Conservation (phyloP, 768 basidiomycete species). For the Termitomyces sp. region DNA sequence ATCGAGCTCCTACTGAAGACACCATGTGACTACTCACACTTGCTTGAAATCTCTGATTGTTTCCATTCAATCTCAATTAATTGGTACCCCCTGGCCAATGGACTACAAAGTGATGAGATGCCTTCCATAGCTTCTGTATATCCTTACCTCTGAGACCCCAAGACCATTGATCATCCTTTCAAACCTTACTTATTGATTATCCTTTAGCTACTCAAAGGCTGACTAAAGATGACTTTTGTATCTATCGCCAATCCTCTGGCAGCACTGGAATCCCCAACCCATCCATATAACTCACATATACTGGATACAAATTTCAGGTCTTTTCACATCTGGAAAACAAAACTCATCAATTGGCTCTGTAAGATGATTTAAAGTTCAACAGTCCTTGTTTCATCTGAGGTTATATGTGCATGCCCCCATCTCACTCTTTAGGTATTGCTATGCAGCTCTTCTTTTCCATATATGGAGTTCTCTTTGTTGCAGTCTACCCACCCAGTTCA, state of each 20-base stretch:
- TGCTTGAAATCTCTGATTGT: background rate
- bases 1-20: background rate
- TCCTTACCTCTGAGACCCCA: background rate
- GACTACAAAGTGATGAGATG: background rate
- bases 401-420: slow-evolving; percentile 29
- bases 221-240: slow-evolving; percentile 11
- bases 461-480: slow-evolving; percentile 21
- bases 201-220: slow-evolving; percentile 6
- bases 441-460: slow-evolving; percentile 29
- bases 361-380: background rate
- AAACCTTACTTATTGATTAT: background rate
- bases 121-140: background rate
- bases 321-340: background rate
- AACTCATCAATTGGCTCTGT: background rate
- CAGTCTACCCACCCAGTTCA: slow-evolving; percentile 30
- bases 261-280: slow-evolving; percentile 14
- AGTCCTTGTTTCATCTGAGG: background rate
- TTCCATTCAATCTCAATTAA: background rate
- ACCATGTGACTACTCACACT: background rate
- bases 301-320: background rate
- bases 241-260: slow-evolving; percentile 38
- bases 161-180: background rate
- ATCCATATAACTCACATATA: background rate
- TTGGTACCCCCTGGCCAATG: background rate
- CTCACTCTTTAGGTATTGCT: slow-evolving; percentile 33